Evolutionary conservation across 2,329 filamentous ascomycete genomes (phyloP).

Genomic region (Colletotrichum sp.): DNA sequence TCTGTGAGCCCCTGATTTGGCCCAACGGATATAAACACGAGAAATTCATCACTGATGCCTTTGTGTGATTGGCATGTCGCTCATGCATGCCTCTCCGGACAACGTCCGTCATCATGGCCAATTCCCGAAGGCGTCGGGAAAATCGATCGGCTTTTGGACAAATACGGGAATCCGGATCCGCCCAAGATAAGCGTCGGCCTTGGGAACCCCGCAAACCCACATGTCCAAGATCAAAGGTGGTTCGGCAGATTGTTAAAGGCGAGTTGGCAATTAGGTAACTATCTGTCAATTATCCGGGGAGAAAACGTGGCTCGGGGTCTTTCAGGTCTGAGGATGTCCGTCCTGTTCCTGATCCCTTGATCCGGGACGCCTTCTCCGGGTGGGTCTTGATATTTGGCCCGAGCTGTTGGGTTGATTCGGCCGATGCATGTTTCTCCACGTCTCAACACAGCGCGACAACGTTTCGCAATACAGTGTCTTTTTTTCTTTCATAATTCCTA

Average conservation of each 20-base stretch:
- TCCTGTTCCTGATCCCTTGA: background rate
- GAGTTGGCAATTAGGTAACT: background rate
- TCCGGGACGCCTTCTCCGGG: background rate
- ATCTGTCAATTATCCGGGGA: background rate
- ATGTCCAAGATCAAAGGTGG: background rate
- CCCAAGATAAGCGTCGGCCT: background rate
- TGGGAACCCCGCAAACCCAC: background rate
- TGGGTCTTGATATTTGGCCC: background rate
- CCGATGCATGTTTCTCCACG: background rate
- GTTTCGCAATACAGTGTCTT: fast-evolving
- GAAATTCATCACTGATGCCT: background rate
- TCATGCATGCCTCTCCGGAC: background rate
- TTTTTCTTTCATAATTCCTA: background rate
- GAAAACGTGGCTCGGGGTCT: background rate
- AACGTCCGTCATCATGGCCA: background rate
- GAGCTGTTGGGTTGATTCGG: background rate
- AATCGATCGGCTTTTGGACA: background rate
- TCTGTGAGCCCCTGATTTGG: background rate
- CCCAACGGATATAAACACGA: background rate
- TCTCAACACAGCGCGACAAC: background rate
- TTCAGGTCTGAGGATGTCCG: background rate
- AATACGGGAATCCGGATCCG: background rate
- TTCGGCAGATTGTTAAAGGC: background rate
- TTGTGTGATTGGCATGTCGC: background rate
- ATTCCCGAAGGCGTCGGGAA: conserved; percentile 9